phyloP scores from a whole-genome alignment of 2,329 filamentous ascomycete species.

The Arthrobotrys musiformis region DNA sequence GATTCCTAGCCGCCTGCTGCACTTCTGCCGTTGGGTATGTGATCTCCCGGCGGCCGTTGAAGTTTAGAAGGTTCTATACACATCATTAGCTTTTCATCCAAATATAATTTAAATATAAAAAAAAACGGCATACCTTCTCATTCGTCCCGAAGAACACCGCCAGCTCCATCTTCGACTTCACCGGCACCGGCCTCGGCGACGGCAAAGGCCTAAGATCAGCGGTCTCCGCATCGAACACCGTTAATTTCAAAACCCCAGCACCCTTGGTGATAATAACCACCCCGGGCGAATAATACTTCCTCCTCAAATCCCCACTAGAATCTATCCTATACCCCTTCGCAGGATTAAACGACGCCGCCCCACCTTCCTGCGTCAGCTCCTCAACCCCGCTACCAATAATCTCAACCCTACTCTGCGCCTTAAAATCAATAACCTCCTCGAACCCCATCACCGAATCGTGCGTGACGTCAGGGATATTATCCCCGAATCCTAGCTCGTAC shows the following conservation, averaged over 20 bases:
- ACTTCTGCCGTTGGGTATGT: conserved; percentile 77
- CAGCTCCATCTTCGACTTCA: conserved; percentile 90
- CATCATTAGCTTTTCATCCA: background rate
- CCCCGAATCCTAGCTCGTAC: conserved; percentile 28
- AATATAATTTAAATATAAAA: background rate
- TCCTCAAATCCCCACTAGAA: conserved; percentile 39
- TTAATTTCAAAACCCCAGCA: conserved; percentile 71
- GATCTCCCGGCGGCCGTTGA: conserved; percentile 74
- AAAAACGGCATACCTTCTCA: conserved; percentile 66
- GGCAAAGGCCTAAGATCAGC: conserved; percentile 46
- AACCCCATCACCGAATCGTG: conserved; percentile 70
- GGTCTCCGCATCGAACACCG: conserved; percentile 61
- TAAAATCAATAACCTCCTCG: conserved; percentile 87
- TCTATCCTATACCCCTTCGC: conserved; percentile 38
- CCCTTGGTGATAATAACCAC: conserved; percentile 73
- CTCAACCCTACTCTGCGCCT: conserved; percentile 72
- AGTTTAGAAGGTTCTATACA: conserved; percentile 79
- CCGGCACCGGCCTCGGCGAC: conserved; percentile 70
- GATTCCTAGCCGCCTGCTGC: conserved; percentile 77
- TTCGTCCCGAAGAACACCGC: conserved; percentile 90
- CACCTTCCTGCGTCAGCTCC: conserved; percentile 63
- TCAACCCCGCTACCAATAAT: conserved; percentile 74
- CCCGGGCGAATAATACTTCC: conserved; percentile 64
- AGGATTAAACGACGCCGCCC: conserved; percentile 37
- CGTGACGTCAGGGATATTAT: conserved; percentile 38